phyloP scores from a whole-genome alignment of 306 rosid genomes.

The Lagenaria siceraria region DNA sequence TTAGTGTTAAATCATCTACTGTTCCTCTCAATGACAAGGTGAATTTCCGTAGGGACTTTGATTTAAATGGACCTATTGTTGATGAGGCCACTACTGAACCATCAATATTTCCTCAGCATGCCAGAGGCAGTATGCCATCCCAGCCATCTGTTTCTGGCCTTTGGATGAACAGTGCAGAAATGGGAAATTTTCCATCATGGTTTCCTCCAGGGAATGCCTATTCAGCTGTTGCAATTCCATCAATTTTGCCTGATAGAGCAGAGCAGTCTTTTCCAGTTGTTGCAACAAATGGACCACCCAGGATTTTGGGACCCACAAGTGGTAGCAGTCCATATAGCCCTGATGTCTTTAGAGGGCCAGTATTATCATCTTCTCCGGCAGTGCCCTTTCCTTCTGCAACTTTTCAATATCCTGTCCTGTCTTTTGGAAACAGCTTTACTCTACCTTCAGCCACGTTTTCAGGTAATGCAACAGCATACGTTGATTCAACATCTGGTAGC shows the following conservation, averaged over 20 bases:
- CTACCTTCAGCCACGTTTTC: slow-evolving; percentile 41
- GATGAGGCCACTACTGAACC: slow-evolving; percentile 40
- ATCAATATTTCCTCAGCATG: slow-evolving; percentile 21
- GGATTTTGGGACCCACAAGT: slow-evolving; percentile 37
- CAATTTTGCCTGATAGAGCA: slow-evolving; percentile 44
- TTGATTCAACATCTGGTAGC: slow-evolving; percentile 48
- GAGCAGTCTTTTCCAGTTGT: slow-evolving; percentile 47
- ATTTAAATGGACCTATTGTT: slow-evolving; percentile 59
- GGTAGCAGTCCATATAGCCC: slow-evolving; percentile 38
- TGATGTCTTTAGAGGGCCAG: slow-evolving; percentile 41
- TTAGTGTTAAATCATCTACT: slow-evolving; percentile 16
- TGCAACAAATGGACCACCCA: slow-evolving; percentile 45
- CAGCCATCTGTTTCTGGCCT: slow-evolving; percentile 36
- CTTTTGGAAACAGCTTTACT: slow-evolving; percentile 46
- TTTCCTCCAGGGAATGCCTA: slow-evolving; percentile 50
- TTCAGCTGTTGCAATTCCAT: slow-evolving; percentile 46
- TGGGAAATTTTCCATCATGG: slow-evolving; percentile 51
- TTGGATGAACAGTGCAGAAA: slow-evolving; percentile 35
- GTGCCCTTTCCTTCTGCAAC: slow-evolving; percentile 39
- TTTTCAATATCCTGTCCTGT: slow-evolving; percentile 46
- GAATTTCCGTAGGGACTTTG: slow-evolving; percentile 39
- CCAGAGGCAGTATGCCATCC: slow-evolving; percentile 29
- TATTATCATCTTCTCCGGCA: slow-evolving; percentile 55
- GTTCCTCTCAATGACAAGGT: slow-evolving; percentile 23
- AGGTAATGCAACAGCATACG: slow-evolving; percentile 31